phyloP scores from a whole-genome alignment of 257 asterid species.

The Echites panduratus region DNA sequence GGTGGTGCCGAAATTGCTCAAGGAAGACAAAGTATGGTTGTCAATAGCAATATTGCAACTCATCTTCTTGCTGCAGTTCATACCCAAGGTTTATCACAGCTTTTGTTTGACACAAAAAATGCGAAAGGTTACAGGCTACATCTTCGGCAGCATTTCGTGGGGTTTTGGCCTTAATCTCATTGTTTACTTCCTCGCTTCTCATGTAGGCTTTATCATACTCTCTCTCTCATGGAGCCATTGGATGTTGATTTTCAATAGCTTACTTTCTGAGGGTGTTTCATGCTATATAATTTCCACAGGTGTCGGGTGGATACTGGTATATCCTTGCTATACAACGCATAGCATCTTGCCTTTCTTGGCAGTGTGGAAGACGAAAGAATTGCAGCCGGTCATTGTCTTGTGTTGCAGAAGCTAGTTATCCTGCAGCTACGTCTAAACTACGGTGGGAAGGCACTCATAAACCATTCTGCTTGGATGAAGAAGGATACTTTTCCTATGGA shows the following conservation, averaged over 20 bases:
- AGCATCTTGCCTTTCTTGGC: conserved; percentile 16
- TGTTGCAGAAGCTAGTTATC: background rate
- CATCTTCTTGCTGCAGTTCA: conserved; percentile 25
- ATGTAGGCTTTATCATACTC: conserved; percentile 15
- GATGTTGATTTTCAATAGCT: background rate
- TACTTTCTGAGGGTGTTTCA: too few species aligned
- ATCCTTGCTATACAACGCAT: conserved; percentile 22
- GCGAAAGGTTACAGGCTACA: conserved; percentile 26
- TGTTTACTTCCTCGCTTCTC: conserved; percentile 31
- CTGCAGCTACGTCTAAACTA: background rate
- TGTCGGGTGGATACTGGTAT: conserved; percentile 27
- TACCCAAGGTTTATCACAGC: conserved; percentile 29
- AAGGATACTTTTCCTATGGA: conserved; percentile 18
- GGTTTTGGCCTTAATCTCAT: conserved; percentile 30
- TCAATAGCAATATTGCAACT: conserved; percentile 23
- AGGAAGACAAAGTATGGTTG: conserved; percentile 12
- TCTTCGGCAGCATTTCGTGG: conserved; percentile 34
- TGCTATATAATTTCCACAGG: background rate
- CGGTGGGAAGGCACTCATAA: background rate
- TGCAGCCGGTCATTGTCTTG: conserved; percentile 6
- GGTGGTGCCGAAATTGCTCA: conserved; percentile 20
- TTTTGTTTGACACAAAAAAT: conserved; percentile 18
- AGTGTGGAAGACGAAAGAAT: background rate
- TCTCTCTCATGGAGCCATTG: background rate
- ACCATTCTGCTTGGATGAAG: conserved; percentile 16